Conservation (phyloP, 2,329 filamentous ascomycete genomes). For the Ceratocystis smalleyi region DNA sequence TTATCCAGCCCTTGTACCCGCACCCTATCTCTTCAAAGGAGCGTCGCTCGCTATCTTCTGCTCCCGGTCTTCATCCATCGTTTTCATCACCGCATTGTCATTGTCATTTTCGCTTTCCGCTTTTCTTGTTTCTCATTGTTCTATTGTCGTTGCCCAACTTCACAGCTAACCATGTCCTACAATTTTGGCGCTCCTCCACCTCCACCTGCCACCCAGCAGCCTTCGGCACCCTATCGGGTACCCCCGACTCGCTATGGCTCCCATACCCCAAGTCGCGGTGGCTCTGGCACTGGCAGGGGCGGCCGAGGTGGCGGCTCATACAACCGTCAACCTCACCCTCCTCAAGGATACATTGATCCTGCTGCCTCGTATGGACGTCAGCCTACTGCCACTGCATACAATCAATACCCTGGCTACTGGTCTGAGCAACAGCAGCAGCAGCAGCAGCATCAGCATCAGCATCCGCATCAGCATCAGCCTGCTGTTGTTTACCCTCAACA, state of each 20-base stretch:
- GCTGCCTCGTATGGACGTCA: constrained; percentile 31
- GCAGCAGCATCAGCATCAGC: constrained; percentile 4
- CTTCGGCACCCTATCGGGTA: constrained; percentile 32
- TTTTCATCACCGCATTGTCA: too few relatives aligned
- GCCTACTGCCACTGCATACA: constrained; percentile 38
- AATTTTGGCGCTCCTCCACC: constrained; percentile 40
- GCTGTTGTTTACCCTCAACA: constrained; percentile 12
- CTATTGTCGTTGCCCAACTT: background rate
- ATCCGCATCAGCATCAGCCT: constrained; percentile 8
- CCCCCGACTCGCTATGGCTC: constrained; percentile 22
- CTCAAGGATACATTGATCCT: constrained; percentile 30
- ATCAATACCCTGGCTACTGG: constrained; percentile 34
- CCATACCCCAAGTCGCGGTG: constrained; percentile 19
- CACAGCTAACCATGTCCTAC: constrained; percentile 31
- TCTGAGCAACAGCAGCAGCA: constrained; percentile 8
- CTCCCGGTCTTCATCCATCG: too few relatives aligned
- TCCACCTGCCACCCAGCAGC: constrained; percentile 30
- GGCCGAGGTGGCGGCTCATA: constrained; percentile 11
- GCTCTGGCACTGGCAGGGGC: constrained; percentile 17
- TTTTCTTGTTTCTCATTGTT: too few relatives aligned
- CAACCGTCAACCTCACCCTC: constrained; percentile 20
- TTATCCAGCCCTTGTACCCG: too few relatives aligned
- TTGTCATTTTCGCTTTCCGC: too few relatives aligned
- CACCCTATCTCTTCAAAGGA: too few relatives aligned
- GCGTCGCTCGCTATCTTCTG: too few relatives aligned